Evolutionary conservation across 129 eudicot genomes (phyloP).

Genomic region (Scalesia atractyloides): DNA sequence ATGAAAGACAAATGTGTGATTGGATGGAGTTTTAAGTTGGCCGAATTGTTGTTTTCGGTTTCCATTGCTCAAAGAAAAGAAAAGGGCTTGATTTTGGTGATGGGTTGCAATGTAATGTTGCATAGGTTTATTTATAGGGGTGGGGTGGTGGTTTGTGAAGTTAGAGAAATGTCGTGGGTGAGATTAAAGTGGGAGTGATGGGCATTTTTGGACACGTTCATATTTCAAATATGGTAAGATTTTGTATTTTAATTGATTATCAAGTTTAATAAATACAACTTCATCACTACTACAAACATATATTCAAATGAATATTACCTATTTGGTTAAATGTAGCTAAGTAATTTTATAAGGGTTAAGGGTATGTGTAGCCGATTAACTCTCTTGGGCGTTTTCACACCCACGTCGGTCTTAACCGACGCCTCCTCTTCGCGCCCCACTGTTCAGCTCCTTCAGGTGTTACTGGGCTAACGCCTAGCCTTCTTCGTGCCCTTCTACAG

Average conservation of each 20-base stretch:
- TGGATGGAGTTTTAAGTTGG: constrained; percentile 15
- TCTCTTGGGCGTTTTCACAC: too few species aligned
- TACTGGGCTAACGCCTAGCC: too few species aligned
- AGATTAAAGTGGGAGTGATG: constrained; percentile 11
- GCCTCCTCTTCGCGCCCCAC: too few species aligned
- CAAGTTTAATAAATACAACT: neutral
- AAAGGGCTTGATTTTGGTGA: neutral
- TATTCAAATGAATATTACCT: too few species aligned
- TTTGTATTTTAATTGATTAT: neutral
- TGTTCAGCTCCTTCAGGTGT: too few species aligned
- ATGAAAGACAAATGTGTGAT: constrained; percentile 31
- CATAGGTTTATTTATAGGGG: constrained; percentile 13
- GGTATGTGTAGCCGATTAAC: too few species aligned
- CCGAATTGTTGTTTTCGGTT: constrained; percentile 9
- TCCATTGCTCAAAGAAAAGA: constrained; percentile 25
- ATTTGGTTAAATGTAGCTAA: too few species aligned
- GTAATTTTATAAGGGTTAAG: too few species aligned
- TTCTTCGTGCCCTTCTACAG: too few species aligned
- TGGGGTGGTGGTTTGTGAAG: constrained; percentile 3
- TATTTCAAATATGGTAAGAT: neutral
- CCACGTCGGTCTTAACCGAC: too few species aligned
- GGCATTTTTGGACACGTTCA: neutral
- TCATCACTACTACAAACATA: neutral
- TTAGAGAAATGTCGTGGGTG: constrained; percentile 23
- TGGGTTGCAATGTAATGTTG: constrained; percentile 3